Evolutionary conservation across 2,329 filamentous ascomycete genomes (phyloP).

Genomic region (Pyrenophora seminiperda): DNA sequence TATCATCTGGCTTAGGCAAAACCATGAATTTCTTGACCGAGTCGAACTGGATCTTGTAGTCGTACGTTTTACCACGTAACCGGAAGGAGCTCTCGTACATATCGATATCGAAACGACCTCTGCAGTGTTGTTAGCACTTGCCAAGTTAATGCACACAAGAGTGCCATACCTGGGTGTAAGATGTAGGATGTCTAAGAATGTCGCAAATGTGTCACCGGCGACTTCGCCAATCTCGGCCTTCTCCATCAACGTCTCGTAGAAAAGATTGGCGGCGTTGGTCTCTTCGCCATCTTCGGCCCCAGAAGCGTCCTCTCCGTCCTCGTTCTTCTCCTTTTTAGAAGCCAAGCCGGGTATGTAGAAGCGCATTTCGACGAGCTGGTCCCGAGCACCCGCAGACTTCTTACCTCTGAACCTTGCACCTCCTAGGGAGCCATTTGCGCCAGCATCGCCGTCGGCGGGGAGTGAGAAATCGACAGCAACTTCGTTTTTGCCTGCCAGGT

Average conservation of each 20-base stretch:
- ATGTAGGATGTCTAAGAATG: slow-evolving; percentile 94
- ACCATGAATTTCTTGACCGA: slow-evolving; percentile 99
- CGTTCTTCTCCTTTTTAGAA: slow-evolving; percentile 70
- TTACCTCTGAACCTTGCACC: slow-evolving; percentile 78
- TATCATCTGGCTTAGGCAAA: slow-evolving; percentile 96
- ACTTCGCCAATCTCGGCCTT: slow-evolving; percentile 99
- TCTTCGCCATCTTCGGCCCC: slow-evolving; percentile 70
- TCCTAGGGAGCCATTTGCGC: slow-evolving; percentile 73
- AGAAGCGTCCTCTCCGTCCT: slow-evolving; percentile 67
- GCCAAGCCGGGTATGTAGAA: slow-evolving; percentile 95
- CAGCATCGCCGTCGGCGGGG: slow-evolving; percentile 72
- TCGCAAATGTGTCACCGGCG: slow-evolving; percentile 97
- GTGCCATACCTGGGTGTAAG: slow-evolving; percentile 79
- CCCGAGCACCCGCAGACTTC: slow-evolving; percentile 85
- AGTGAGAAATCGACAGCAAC: slow-evolving; percentile 93
- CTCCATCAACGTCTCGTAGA: slow-evolving; percentile 97
- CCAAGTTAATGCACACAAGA: slow-evolving; percentile 17
- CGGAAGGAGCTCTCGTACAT: slow-evolving; percentile 99
- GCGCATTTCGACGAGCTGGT: slow-evolving; percentile 97
- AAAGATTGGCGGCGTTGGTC: slow-evolving; percentile 94
- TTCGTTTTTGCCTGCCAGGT: slow-evolving; percentile 95
- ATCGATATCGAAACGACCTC: slow-evolving; percentile 99
- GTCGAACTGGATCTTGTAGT: slow-evolving; percentile 99
- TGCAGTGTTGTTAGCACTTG: slow-evolving; percentile 50
- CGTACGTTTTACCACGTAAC: slow-evolving; percentile 97